phyloP scores from a whole-genome alignment of 1,284 basidiomycete species.

The Apiotrichum montevideense region DNA sequence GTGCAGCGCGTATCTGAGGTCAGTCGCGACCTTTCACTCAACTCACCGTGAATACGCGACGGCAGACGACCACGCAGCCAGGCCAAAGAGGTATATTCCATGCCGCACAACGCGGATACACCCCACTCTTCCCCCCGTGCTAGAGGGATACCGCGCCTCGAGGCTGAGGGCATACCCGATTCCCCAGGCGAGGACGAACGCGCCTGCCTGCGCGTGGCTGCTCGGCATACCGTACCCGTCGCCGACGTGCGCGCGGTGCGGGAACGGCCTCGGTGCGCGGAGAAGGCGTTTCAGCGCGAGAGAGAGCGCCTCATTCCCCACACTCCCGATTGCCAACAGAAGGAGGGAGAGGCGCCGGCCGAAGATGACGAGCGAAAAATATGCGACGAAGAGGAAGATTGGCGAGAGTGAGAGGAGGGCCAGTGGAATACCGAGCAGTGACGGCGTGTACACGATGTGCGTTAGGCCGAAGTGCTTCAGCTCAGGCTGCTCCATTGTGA shows the following conservation, averaged over 20 bases:
- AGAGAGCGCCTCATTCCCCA: slow-evolving; percentile 38
- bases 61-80: slow-evolving; percentile 35
- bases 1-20: slow-evolving; percentile 34
- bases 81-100: slow-evolving; percentile 31
- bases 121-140: background rate
- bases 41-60: slow-evolving; percentile 43
- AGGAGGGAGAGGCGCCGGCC: slow-evolving; percentile 35
- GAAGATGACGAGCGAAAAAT: slow-evolving; percentile 42
- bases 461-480: slow-evolving; percentile 42
- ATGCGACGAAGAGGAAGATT: slow-evolving; percentile 47
- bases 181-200: slow-evolving; percentile 39
- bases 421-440: slow-evolving; percentile 39
- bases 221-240: slow-evolving; percentile 46
- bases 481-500: background rate
- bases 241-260: slow-evolving; percentile 23
- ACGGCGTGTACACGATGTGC: slow-evolving; percentile 38
- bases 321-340: slow-evolving; percentile 30
- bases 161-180: slow-evolving; percentile 28
- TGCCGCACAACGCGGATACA: slow-evolving; percentile 13
- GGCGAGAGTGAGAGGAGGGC: slow-evolving; percentile 43
- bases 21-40: slow-evolving; percentile 1
- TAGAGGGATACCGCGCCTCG: slow-evolving; percentile 8
- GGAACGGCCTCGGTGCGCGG: slow-evolving; percentile 19
- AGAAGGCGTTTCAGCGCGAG: slow-evolving; percentile 29
- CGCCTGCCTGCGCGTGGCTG: slow-evolving; percentile 43